Conservation (phyloP, 1,284 basidiomycete species). For the Lentinus polychrous region DNA sequence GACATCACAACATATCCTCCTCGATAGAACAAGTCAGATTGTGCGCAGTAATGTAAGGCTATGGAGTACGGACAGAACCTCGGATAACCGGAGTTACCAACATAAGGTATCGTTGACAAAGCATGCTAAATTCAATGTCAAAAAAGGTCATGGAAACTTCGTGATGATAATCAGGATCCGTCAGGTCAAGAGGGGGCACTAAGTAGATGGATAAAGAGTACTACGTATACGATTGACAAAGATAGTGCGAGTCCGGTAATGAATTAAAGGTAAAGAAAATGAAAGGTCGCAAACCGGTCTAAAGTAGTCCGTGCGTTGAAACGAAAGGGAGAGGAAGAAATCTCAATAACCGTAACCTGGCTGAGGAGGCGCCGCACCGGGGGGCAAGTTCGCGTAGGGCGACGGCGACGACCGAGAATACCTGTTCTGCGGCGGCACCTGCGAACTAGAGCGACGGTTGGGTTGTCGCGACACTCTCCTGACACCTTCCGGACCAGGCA, state of each 20-base stretch:
- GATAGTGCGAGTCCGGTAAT: not conserved
- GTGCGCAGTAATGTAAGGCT: no score
- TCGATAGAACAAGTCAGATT: no score
- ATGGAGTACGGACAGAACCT: no score
- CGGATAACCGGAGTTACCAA: no score
- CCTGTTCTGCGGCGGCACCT: slow-evolving; percentile 56
- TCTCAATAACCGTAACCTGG: slow-evolving; percentile 25
- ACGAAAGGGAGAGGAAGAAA: slow-evolving; percentile 3
- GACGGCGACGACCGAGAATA: slow-evolving; percentile 59
- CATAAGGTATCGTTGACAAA: no score
- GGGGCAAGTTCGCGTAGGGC: slow-evolving; percentile 42
- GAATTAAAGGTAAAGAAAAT: slow-evolving; percentile 1
- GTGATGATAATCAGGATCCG: not conserved
- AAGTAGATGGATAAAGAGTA: not conserved
- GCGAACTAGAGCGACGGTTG: slow-evolving; percentile 47
- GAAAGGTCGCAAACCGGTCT: slow-evolving; percentile 2
- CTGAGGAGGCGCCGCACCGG: slow-evolving; percentile 68
- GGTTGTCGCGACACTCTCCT: slow-evolving; percentile 58
- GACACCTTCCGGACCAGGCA: slow-evolving; percentile 69
- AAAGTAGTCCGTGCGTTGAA: not conserved
- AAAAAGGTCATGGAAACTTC: not conserved
- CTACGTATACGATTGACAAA: not conserved
- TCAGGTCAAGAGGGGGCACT: not conserved
- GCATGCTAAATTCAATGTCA: not conserved
- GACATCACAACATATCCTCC: no score